phyloP scores from a whole-genome alignment of 2,329 filamentous ascomycete genomes.

The Ophiostoma sp. region DNA sequence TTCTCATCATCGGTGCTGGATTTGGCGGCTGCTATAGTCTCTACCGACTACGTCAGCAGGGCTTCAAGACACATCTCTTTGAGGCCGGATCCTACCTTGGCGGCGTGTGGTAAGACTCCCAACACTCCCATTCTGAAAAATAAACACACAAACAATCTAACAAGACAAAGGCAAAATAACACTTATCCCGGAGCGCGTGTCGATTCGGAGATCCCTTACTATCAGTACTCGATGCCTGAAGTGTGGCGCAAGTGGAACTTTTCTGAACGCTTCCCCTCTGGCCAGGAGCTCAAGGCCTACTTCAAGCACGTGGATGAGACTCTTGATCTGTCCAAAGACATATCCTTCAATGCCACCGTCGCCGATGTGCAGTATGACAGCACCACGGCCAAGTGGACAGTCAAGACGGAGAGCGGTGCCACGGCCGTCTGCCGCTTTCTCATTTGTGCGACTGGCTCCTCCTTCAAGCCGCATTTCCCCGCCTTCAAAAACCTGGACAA shows the following conservation, averaged over 20 bases:
- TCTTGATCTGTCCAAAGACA: constrained; percentile 46
- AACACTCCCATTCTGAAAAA: too few relatives aligned
- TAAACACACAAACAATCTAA: too few relatives aligned
- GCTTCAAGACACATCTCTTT: constrained; percentile 41
- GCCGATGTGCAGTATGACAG: constrained; percentile 44
- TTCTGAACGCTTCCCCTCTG: constrained; percentile 42
- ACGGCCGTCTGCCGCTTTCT: constrained; percentile 46
- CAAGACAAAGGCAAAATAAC: constrained; percentile 39
- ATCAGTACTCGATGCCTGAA: constrained; percentile 41
- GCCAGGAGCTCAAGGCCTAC: constrained; percentile 46
- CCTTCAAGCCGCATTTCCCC: constrained; percentile 46
- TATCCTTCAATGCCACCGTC: constrained; percentile 47
- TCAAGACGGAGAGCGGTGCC: constrained; percentile 45
- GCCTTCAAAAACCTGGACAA: constrained; percentile 33
- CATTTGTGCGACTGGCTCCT: constrained; percentile 48
- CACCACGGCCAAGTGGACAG: constrained; percentile 42
- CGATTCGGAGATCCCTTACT: constrained; percentile 40
- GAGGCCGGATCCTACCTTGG: constrained; percentile 43
- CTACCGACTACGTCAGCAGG: constrained; percentile 40
- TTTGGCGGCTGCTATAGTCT: constrained; percentile 36
- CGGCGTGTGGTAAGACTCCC: constrained; percentile 49
- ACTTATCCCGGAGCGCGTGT: constrained; percentile 46
- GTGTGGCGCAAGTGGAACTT: constrained; percentile 49
- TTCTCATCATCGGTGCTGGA: constrained; percentile 34
- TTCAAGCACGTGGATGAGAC: constrained; percentile 49